Evolutionary conservation across 129 eudicot genomes (phyloP), one percentile per base, ranked within the genome.

Genomic region (Arctium minus): DNA sequence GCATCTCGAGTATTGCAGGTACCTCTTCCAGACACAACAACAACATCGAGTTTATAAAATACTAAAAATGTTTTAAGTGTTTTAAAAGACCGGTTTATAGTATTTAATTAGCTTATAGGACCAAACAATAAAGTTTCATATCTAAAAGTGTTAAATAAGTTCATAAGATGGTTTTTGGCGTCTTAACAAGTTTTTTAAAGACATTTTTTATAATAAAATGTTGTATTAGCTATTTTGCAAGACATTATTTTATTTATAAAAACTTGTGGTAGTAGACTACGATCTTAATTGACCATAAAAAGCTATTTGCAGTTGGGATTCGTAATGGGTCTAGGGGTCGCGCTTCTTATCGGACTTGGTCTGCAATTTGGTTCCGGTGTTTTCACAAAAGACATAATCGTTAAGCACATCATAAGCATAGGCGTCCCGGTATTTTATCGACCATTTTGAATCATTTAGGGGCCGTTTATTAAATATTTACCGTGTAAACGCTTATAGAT

Each of bases 1-100:
- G 97, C 97, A 67, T 46, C 90, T 6, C 82, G 98, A 79, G 98
- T 94, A 64, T 81, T 94, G 44, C 97, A 92, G 97, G 97, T 94
- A 79, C 22, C 11, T 22, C 27, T 38, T n/a, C 17, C 12, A 8
- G 8, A 44, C 36, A 33, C 36, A 44, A 44, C 12, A 44, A 44
- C 50, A 44, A 44, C 9, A 44, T 44, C 8, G 50, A 44, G 50
- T 8, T 44, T 44, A 8, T 8, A 44, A 11, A 11, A 44, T 8
- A 44, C 13, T 7, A 44, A 7, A 8, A 44, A 44, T 10, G 2
- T 44, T 22, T 8, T 44, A 44, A 44, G 10, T 42, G 10, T 42
- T 8, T 22, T 22, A 22, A 22, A 0, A 22, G 27, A 22, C 10
- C 6, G 9, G 48, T 8, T 42, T 42, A 42, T 7, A 7, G 48